Conservation (phyloP, 228 moss, liverwort and hornwort genomes). For the Sphagnum fallax region DNA sequence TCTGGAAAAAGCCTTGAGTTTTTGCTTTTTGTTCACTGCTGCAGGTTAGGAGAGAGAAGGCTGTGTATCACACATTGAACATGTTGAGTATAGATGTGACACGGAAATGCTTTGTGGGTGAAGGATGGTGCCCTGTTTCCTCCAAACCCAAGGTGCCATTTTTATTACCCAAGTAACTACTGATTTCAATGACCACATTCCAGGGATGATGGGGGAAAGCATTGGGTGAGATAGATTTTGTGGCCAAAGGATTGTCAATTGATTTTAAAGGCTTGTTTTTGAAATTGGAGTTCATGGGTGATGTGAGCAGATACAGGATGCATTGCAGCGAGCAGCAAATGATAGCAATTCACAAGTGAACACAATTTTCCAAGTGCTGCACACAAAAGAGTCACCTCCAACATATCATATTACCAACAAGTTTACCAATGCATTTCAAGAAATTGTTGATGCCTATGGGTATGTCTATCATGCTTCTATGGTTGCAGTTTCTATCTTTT, state of each 20-base stretch:
- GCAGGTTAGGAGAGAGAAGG: slow-evolving; percentile 82
- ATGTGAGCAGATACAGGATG: slow-evolving; percentile 81
- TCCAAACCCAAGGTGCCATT: slow-evolving; percentile 52
- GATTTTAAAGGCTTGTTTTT: no score
- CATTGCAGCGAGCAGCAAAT: slow-evolving; percentile 81
- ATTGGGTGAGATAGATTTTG: no score
- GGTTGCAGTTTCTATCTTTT: no score
- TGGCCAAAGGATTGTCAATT: no score
- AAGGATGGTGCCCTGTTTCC: slow-evolving; percentile 86
- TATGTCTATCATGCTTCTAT: slow-evolving; percentile 16
- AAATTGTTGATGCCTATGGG: slow-evolving; percentile 98
- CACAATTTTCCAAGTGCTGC: slow-evolving; percentile 89
- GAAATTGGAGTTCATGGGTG: neutral
- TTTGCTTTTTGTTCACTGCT: neutral
- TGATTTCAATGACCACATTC: no score
- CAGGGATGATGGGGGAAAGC: no score
- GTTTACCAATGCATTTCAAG: slow-evolving; percentile 89
- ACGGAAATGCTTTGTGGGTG: slow-evolving; percentile 81
- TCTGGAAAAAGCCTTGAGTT: no score
- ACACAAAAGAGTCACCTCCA: slow-evolving; percentile 82
- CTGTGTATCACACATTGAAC: slow-evolving; percentile 78
- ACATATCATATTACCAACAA: slow-evolving; percentile 94
- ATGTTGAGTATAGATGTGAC: slow-evolving; percentile 90
- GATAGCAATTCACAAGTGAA: slow-evolving; percentile 97
- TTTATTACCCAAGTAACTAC: no score